A percentile compares a stretch with the other conserved stretches of the same genome.
Evolutionary conservation across 768 basidiomycete genomes (phyloP).

Genomic region (Agaricus sinodeliciosus): DNA sequence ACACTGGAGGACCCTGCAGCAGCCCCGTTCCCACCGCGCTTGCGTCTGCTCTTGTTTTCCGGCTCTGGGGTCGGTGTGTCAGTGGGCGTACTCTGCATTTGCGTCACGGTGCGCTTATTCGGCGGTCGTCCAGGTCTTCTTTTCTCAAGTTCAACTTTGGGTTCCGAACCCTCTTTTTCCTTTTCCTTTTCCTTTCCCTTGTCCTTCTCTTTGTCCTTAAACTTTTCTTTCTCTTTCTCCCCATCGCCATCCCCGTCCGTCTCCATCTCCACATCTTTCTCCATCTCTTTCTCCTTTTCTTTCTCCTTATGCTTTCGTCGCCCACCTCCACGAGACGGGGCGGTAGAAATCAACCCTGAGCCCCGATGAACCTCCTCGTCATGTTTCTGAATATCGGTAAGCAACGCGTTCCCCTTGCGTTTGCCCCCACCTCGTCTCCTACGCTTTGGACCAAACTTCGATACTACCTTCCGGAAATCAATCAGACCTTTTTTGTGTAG

Average conservation of each 20-base stretch:
- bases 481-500: conserved; percentile 86
- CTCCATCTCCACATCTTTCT: neutral
- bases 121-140: conserved; percentile 32
- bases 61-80: conserved; percentile 69
- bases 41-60: conserved; percentile 36
- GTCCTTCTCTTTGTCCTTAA: neutral
- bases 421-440: conserved; percentile 57
- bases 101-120: conserved; percentile 15
- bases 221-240: neutral
- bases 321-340: conserved; percentile 35
- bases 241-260: neutral
- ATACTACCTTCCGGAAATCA: conserved; percentile 75
- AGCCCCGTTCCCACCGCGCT: neutral
- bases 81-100: conserved; percentile 38
- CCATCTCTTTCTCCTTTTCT: conserved; percentile 8
- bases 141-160: conserved; percentile 20
- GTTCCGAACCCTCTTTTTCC: neutral
- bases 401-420: conserved; percentile 75
- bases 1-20: conserved; percentile 5
- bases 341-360: conserved; percentile 26
- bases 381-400: conserved; percentile 76
- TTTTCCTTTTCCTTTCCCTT: neutral
- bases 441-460: conserved; percentile 57
- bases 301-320: conserved; percentile 7
- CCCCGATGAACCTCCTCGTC: conserved; percentile 49